Evolutionary conservation across 306 rosid genomes (phyloP), one percentile per base, ranked within the genome.

Genomic region (Glycine soja): DNA sequence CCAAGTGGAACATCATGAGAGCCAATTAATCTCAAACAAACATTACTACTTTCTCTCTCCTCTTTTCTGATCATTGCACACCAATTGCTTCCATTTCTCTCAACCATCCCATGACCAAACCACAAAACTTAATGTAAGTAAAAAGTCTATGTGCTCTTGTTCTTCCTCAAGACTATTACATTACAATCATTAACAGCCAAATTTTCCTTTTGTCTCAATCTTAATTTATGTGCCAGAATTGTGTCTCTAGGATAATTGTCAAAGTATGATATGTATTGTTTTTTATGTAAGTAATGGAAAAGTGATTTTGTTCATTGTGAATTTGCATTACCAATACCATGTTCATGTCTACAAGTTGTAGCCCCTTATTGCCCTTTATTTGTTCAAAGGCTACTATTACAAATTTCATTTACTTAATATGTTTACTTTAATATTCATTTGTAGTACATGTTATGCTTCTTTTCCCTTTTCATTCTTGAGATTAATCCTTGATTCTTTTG

Each of bases 1-100:
- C 24, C 50, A 14, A 72, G 18, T 74, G 38, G 4, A 80, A 77
- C 9, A 43, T 70, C 13, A 56, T 8, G 24, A 70, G 62, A 53
- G 80, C 74, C 16, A 9, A 24, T 58, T 50, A 67, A 77, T 83
- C 84, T 87, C 80, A 52, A 77, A 79, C 80, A 48, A 0, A 86
- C 72, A 72, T 52, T 59, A 52, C 74, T 48, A 45, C 38, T 38
- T 74, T 47, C 70, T 54, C 66, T 62, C 76, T 74, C 48, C 53
- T 64, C 70, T 67, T 42, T 64, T 75, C 50, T 70, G 1, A 54
- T 70, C 63, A 77, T 79, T 70, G 16, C 63, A 70, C 7, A 61
- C 72, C 8, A 78, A 32, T 53, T 82, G 86, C 34, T 81, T 16
- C 64, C 74, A 58, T 67, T 72, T 50, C 72, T 62, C 59, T 63